phyloP scores from a whole-genome alignment of 345 rosid species.

The Ceriops decandra region DNA sequence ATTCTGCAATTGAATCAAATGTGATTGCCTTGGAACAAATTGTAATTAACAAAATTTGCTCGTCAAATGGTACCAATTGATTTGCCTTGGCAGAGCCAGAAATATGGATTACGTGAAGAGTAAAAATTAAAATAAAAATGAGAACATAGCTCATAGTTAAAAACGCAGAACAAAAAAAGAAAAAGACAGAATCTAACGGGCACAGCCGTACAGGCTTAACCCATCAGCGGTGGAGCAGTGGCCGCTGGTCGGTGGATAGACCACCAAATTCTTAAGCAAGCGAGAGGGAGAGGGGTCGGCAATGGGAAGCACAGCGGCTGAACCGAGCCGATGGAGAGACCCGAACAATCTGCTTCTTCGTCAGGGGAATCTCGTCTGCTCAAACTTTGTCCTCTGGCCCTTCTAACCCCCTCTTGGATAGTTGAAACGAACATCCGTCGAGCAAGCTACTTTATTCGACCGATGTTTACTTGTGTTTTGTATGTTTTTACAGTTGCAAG shows the following conservation, averaged over 20 bases:
- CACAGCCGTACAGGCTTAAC: no score
- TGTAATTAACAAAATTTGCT: conserved; percentile 14
- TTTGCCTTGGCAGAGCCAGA: no score
- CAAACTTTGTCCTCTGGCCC: conserved; percentile 63
- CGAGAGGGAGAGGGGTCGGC: background rate
- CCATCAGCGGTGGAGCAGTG: no score
- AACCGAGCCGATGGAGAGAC: conserved; percentile 71
- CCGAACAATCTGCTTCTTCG: conserved; percentile 87
- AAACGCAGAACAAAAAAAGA: no score
- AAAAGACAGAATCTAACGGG: no score
- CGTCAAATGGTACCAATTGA: no score
- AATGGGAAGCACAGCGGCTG: conserved; percentile 52
- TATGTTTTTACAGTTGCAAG: conserved; percentile 48
- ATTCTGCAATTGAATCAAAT: conserved; percentile 3
- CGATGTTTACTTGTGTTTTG: background rate
- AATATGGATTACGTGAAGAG: no score
- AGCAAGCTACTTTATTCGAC: conserved; percentile 4
- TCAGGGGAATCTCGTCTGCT: conserved; percentile 80
- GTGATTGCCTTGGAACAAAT: conserved; percentile 2
- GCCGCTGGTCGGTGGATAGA: no score
- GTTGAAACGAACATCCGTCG: conserved; percentile 14
- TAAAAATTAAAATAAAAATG: no score
- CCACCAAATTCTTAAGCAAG: background rate
- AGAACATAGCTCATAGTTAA: no score
- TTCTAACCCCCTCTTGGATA: background rate